phyloP scores from a whole-genome alignment of 2,329 filamentous ascomycete species.

The Fusarium sp. region DNA sequence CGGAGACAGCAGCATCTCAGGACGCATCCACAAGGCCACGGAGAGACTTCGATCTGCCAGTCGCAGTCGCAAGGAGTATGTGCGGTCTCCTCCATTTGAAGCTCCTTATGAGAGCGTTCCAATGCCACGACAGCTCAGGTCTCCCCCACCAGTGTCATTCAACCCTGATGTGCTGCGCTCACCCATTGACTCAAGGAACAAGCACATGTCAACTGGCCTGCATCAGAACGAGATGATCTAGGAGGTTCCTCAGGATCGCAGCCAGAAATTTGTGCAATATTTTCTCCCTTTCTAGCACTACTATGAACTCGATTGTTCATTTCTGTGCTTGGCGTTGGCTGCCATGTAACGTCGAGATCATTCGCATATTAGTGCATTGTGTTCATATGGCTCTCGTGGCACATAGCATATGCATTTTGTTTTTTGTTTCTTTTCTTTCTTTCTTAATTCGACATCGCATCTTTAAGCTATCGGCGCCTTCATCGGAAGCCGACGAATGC shows the following conservation, averaged over 20 bases:
- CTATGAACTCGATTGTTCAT: constrained; percentile 37
- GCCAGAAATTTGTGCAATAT: constrained; percentile 13
- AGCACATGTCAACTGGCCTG: constrained; percentile 63
- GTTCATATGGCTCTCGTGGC: not conserved
- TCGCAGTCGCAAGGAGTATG: constrained; percentile 62
- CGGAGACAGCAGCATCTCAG: constrained; percentile 63
- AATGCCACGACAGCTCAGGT: constrained; percentile 48
- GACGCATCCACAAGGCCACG: constrained; percentile 67
- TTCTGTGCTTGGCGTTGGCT: constrained; percentile 54
- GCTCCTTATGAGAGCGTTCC: constrained; percentile 59
- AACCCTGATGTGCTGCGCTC: constrained; percentile 53
- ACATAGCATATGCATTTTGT: constrained; percentile 1
- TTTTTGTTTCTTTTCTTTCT: constrained; percentile 11
- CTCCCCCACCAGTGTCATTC: constrained; percentile 54
- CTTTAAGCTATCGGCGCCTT: not conserved
- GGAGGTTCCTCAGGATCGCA: constrained; percentile 28
- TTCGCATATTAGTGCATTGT: constrained; percentile 26
- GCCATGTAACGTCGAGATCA: constrained; percentile 40
- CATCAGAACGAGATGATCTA: constrained; percentile 69
- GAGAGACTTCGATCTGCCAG: constrained; percentile 71
- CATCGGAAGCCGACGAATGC: constrained; percentile 9
- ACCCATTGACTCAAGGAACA: constrained; percentile 50
- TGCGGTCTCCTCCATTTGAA: constrained; percentile 45
- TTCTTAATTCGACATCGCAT: constrained; percentile 19
- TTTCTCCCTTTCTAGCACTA: constrained; percentile 35